Conservation (phyloP, 768 basidiomycete species). For the Pholiota conissans region DNA sequence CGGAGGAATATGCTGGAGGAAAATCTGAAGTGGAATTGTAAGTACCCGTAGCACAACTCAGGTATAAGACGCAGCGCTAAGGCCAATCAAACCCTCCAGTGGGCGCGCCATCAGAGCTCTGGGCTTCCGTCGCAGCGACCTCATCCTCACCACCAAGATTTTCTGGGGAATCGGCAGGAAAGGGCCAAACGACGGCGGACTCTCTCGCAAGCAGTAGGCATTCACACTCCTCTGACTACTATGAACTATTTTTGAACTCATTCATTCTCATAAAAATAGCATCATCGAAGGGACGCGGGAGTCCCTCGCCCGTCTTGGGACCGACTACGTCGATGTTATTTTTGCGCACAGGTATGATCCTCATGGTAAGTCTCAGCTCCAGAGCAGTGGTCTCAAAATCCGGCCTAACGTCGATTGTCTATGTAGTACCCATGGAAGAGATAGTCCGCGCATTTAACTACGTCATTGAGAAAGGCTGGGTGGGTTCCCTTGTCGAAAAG, state of each 20-base stretch:
- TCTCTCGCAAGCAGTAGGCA: constrained; percentile 55
- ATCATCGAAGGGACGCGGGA: constrained; percentile 72
- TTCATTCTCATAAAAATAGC: constrained; percentile 25
- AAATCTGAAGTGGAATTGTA: constrained; percentile 73
- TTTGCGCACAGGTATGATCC: constrained; percentile 66
- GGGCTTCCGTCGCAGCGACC: constrained; percentile 58
- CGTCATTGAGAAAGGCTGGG: constrained; percentile 70
- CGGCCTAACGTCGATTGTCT: not conserved
- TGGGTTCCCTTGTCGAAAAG: constrained; percentile 15
- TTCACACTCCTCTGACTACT: not conserved
- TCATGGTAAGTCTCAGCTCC: constrained; percentile 37
- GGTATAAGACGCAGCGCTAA: no score
- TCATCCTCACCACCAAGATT: constrained; percentile 72
- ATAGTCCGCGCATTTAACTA: constrained; percentile 76
- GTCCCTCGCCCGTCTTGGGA: constrained; percentile 59
- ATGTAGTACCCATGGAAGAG: constrained; percentile 65
- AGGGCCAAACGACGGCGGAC: constrained; percentile 55
- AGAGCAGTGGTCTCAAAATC: not conserved
- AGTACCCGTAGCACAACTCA: no score
- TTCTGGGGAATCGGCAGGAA: constrained; percentile 65
- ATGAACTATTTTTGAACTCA: not conserved
- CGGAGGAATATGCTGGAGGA: constrained; percentile 61
- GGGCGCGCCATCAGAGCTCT: constrained; percentile 76
- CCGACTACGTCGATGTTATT: constrained; percentile 70
- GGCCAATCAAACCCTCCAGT: no score